A percentile compares a stretch with the other conserved stretches of the same genome.
These are phyloP conservation scores for Entonaema liquescens DNA, from an alignment of 495 filamentous ascomycete species.

Conservation along the genomic window DNA sequence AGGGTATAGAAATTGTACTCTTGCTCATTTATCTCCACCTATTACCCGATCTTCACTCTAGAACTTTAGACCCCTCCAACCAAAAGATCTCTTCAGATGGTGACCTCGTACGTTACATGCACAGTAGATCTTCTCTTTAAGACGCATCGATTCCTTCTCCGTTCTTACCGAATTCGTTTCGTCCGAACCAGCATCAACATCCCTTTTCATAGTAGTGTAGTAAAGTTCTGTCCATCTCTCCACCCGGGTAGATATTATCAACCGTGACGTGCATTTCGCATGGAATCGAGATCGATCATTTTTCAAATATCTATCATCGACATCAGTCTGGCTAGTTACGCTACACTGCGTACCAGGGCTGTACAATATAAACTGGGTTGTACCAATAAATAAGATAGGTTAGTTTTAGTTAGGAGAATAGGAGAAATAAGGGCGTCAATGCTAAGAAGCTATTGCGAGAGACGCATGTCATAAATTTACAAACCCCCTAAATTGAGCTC, in stretches of 20 bases:
- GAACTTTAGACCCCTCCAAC: slow-evolving; percentile 15
- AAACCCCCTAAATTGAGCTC: slow-evolving; percentile 24
- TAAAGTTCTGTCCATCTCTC: slow-evolving; percentile 6
- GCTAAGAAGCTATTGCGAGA: slow-evolving; percentile 33
- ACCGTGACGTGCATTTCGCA: slow-evolving; percentile 39
- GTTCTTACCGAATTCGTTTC: slow-evolving; percentile 28
- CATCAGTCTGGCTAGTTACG: not conserved
- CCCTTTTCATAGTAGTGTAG: not conserved
- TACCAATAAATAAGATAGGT: not conserved
- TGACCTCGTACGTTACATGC: slow-evolving; percentile 21
- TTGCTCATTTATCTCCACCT: slow-evolving; percentile 26
- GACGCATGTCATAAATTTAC: slow-evolving; percentile 27
- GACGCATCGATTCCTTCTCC: slow-evolving; percentile 21
- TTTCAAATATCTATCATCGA: slow-evolving; percentile 3
- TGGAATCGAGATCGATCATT: slow-evolving; percentile 34
- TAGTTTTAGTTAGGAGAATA: slow-evolving; percentile 3
- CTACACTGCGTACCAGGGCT: not conserved
- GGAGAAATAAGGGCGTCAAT: slow-evolving; percentile 4
- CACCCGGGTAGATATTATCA: slow-evolving; percentile 20
- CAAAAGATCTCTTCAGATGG: slow-evolving; percentile 6
- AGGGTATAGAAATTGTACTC: not conserved
- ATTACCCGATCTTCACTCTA: slow-evolving; percentile 11
- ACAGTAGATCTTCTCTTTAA: slow-evolving; percentile 22
- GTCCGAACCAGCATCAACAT: slow-evolving; percentile 18
- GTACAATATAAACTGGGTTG: not conserved